Conservation (phyloP, 495 filamentous ascomycete genomes). For the Friedmanniomyces simplex region DNA sequence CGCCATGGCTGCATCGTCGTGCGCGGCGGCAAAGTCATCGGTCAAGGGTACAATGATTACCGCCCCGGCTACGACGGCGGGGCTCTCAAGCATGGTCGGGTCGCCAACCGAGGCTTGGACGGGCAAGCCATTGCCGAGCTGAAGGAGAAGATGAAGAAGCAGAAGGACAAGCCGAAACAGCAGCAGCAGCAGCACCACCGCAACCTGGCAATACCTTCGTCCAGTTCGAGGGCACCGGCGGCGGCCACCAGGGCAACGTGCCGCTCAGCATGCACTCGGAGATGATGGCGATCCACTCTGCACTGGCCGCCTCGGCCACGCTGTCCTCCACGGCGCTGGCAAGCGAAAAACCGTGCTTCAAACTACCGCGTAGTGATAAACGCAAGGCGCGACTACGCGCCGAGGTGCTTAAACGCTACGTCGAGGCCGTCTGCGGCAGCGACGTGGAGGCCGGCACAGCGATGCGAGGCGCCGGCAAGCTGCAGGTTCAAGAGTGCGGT, state of each 20-base stretch:
- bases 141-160: slow-evolving; percentile 33
- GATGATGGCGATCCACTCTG: slow-evolving; percentile 47
- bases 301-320: slow-evolving; percentile 37
- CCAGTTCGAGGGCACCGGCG: slow-evolving; percentile 27
- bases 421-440: slow-evolving; percentile 33
- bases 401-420: slow-evolving; percentile 35
- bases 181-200: slow-evolving; percentile 6
- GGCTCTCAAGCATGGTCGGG: slow-evolving; percentile 38
- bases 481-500: slow-evolving; percentile 36
- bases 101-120: slow-evolving; percentile 26
- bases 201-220: slow-evolving; percentile 18
- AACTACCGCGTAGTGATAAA: slow-evolving; percentile 40
- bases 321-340: slow-evolving; percentile 33
- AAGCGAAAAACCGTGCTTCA: slow-evolving; percentile 40
- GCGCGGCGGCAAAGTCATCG: slow-evolving; percentile 43
- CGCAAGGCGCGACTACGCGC: slow-evolving; percentile 35
- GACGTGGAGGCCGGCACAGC: slow-evolving; percentile 18
- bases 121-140: slow-evolving; percentile 24
- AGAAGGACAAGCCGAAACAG: slow-evolving; percentile 25
- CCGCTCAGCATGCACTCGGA: slow-evolving; percentile 44
- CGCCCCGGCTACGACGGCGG: slow-evolving; percentile 40
- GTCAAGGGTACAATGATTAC: slow-evolving; percentile 40
- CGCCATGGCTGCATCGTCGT: slow-evolving; percentile 43
- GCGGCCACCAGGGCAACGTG: slow-evolving; percentile 27
- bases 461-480: slow-evolving; percentile 24